Base-by-base conservation (phyloP, 345 rosid genomes). In the Salix caprea region DNA sequence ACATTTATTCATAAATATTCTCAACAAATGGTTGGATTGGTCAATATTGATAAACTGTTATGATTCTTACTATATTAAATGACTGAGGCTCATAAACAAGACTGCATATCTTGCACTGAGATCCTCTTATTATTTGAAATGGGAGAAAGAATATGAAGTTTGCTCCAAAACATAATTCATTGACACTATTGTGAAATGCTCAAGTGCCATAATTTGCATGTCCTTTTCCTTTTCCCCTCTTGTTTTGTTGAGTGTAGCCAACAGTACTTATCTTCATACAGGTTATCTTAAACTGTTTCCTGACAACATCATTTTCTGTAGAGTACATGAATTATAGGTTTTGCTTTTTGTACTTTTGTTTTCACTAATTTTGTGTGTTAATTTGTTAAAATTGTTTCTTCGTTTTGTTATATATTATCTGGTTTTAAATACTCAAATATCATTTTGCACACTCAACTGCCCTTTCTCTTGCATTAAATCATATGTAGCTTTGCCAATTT, bases 241-340 rank as follows among this genome's bases (percentile, higher is more conserved):
- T 64, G 7, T 10, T 74, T 66, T n/a, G 46, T 34, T n/a, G 28
- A n/a, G 11, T 56, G 28, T 23, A 56, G 24, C 26, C n/a, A 58
- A 72, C 28, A 12, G 4, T 65, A 34, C 48, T 58, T 42, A 67
- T 69, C 39, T 77, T 65, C 68, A 39, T 69, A 19, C 75, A 91
- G 97, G 90, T 87, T 77, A 71, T 56, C 62, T 56, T 56, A 70
- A 96, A 96, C 79, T 96, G 98, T 79, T 91, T 96, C 86, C 82
- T 92, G 74, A 96, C 99, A 58, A 97, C 98, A 69, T 90, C 99
- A 4, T 93, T 86, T 96, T 97, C 2, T 65, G 98, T 96, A 82
- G 9, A 93, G 97, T 89, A 74, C 52, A 78, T 65, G 30, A 34
- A 44, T 65, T 52, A 23, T 39, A 77, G 36, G 74, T 42, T 74